phyloP scores from a whole-genome alignment of 352 stramenopile genomes.

The Aphanomyces cochlioides region DNA sequence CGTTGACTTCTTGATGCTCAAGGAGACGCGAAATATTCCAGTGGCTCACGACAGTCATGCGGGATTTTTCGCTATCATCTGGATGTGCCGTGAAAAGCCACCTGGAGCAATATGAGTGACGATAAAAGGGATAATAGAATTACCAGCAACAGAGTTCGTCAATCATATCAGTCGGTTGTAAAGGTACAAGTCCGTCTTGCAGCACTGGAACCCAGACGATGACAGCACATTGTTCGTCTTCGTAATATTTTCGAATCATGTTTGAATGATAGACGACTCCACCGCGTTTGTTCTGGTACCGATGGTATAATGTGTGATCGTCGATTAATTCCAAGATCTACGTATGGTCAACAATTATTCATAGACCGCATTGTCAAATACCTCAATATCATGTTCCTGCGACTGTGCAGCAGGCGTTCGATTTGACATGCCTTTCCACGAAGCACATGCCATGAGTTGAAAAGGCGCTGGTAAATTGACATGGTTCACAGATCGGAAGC shows the following conservation, averaged over 20 bases:
- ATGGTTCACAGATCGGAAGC: neutral
- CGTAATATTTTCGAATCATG: neutral
- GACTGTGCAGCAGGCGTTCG: too few relatives aligned
- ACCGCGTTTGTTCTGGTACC: neutral
- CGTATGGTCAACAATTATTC: neutral
- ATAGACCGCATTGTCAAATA: too few relatives aligned
- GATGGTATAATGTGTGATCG: neutral
- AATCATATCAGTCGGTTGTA: neutral
- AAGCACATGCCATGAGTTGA: neutral
- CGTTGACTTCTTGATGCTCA: neutral
- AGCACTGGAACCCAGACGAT: constrained; percentile 14
- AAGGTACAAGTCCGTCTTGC: constrained; percentile 13
- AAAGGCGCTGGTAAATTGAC: constrained; percentile 4
- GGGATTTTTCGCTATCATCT: neutral
- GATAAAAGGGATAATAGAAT: neutral
- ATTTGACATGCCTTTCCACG: neutral
- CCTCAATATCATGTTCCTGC: neutral
- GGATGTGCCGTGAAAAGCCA: neutral
- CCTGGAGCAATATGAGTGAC: neutral
- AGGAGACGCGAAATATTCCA: neutral
- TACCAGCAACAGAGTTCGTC: constrained; percentile 11
- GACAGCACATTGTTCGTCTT: neutral
- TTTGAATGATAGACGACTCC: neutral
- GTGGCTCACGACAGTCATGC: neutral
- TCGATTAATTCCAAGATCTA: constrained; percentile 4